phyloP scores from a whole-genome alignment of 2,329 filamentous ascomycete genomes.

The Dendrostoma leiphaemia region DNA sequence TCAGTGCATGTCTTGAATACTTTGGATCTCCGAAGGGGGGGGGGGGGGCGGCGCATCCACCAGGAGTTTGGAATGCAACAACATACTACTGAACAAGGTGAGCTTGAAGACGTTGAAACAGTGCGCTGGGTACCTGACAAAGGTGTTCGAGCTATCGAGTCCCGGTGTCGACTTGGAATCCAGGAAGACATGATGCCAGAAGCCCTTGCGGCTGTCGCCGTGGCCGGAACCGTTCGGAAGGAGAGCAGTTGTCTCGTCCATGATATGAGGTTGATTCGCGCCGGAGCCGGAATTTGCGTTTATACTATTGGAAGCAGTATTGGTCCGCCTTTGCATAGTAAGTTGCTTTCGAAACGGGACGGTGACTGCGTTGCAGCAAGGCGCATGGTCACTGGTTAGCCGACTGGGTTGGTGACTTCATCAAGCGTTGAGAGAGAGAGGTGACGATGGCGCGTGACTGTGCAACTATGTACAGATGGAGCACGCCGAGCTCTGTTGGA shows the following conservation, averaged over 20 bases:
- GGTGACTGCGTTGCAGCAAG: constrained; percentile 14
- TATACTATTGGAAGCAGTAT: background rate
- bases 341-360: constrained; percentile 14
- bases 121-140: constrained; percentile 45
- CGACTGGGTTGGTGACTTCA: background rate
- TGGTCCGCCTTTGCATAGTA: constrained; percentile 12
- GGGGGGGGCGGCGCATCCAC: too few species aligned
- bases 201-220: constrained; percentile 21
- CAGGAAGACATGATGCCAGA: constrained; percentile 42
- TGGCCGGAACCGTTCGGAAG: constrained; percentile 29
- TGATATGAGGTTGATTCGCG: background rate
- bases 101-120: constrained; percentile 56
- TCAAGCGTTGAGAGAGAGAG: background rate
- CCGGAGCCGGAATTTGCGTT: background rate
- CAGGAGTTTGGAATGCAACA: too few species aligned
- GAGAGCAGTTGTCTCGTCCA: constrained; percentile 40
- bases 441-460: background rate
- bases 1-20: constrained; percentile 12
- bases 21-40: background rate
- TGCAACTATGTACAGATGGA: too few species aligned
- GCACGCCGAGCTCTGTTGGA: background rate
- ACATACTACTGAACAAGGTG: constrained; percentile 58
- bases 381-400: constrained; percentile 14
- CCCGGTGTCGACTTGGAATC: constrained; percentile 51
- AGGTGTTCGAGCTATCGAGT: constrained; percentile 44